phyloP scores from a whole-genome alignment of 2,329 filamentous ascomycete genomes.

The Harringtonia aguacate region DNA sequence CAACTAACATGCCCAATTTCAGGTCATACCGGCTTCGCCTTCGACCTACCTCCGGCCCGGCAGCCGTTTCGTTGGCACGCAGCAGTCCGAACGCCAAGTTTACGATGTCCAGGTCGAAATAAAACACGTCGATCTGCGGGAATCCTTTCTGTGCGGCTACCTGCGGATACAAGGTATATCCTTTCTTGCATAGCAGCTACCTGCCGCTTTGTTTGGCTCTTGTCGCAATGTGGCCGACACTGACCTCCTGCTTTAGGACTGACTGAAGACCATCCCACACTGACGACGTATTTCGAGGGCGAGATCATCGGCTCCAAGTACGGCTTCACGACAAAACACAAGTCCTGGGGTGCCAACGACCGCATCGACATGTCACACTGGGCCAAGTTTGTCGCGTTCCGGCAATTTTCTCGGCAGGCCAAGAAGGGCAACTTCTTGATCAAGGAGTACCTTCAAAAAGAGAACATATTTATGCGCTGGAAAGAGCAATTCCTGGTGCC shows the following conservation, averaged over 20 bases:
- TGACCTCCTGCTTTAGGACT: conserved; percentile 46
- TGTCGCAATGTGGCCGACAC: neutral
- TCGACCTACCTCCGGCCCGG: conserved; percentile 81
- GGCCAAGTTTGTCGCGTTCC: conserved; percentile 80
- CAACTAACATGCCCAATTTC: conserved; percentile 1
- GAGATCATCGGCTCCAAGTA: conserved; percentile 96
- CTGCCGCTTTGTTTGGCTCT: neutral
- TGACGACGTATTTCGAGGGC: conserved; percentile 96
- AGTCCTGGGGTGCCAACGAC: conserved; percentile 82
- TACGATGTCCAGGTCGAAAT: conserved; percentile 97
- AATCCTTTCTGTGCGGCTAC: conserved; percentile 92
- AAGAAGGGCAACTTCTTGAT: conserved; percentile 46
- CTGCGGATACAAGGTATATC: conserved; percentile 78
- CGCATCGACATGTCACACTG: conserved; percentile 91
- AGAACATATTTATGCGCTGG: conserved; percentile 98
- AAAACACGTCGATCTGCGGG: conserved; percentile 87
- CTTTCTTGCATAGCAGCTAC: neutral
- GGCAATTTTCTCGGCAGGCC: conserved; percentile 54
- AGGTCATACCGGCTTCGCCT: conserved; percentile 68
- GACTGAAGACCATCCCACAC: conserved; percentile 90
- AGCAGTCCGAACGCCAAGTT: conserved; percentile 83
- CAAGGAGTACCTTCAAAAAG: conserved; percentile 65
- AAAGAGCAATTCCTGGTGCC: conserved; percentile 97
- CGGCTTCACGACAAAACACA: conserved; percentile 82
- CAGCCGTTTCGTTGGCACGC: conserved; percentile 80